A percentile compares a stretch with the other conserved stretches of the same genome.
These are phyloP conservation scores for Tolypocladium tropicale DNA, from an alignment of 2,329 filamentous ascomycete species.

Conservation along the genomic window DNA sequence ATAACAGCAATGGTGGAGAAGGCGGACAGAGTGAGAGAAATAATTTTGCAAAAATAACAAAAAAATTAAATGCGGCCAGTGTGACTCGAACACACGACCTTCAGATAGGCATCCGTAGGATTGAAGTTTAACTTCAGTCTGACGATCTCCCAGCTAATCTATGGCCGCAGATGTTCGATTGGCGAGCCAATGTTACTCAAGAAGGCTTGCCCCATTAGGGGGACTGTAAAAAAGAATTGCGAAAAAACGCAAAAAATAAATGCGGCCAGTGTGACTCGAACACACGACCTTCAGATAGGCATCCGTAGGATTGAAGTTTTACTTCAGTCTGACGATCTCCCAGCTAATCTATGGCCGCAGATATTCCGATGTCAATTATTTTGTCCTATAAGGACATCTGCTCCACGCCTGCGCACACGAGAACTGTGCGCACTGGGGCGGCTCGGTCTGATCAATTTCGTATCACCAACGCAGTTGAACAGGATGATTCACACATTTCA, in stretches of 20 bases:
- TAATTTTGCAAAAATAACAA: slow-evolving; percentile 1
- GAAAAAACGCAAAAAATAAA: slow-evolving; percentile 7
- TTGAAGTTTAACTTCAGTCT: no score
- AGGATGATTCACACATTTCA: no score
- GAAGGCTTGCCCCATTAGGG: background rate
- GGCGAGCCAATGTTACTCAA: background rate
- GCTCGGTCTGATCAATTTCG: no score
- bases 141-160: slow-evolving; percentile 19
- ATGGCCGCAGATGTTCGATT: slow-evolving; percentile 12
- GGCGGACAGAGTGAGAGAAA: no score
- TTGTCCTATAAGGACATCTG: background rate
- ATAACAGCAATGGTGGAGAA: no score
- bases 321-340: slow-evolving; percentile 18
- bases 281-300: slow-evolving; percentile 18
- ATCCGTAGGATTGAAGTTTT: slow-evolving; percentile 16
- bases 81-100: slow-evolving; percentile 13
- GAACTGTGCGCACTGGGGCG: no score
- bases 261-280: slow-evolving; percentile 18
- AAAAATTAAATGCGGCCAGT: slow-evolving; percentile 15
- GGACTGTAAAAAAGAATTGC: background rate
- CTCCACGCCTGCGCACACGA: no score
- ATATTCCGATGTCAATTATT: background rate
- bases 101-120: no score
- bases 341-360: slow-evolving; percentile 19
- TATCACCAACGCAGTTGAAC: no score